Conservation (phyloP, 148 eudicot genomes). For the Chenopodium suecicum region DNA sequence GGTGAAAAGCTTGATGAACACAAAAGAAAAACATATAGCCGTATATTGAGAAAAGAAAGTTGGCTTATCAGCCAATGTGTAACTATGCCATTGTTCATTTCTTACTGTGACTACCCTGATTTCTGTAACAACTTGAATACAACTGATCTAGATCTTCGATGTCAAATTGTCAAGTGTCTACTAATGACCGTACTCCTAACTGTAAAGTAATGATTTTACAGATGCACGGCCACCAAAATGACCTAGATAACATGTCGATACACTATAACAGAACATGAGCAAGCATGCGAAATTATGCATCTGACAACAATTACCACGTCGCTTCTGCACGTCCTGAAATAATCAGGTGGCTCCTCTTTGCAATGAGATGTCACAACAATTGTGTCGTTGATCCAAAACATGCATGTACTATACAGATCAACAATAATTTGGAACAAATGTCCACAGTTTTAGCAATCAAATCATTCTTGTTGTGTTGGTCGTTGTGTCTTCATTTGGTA, state of each 20-base stretch:
- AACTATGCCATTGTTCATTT: constrained; percentile 3
- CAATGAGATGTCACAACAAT: not conserved
- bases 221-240: not conserved
- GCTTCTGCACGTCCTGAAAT: not conserved
- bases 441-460: not conserved
- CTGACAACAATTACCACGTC: not conserved
- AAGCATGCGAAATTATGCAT: constrained; percentile 1
- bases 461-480: constrained; percentile 21
- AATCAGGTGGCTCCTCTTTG: not conserved
- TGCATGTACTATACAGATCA: constrained; percentile 23
- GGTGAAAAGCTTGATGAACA: too few relatives aligned
- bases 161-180: not conserved
- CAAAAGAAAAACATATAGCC: not conserved
- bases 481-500: constrained; percentile 54
- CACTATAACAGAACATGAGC: not conserved
- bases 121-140: not conserved
- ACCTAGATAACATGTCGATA: constrained; percentile 1
- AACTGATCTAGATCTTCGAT: not conserved
- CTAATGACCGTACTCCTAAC: constrained; percentile 2
- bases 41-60: not conserved
- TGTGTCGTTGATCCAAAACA: not conserved
- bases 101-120: constrained; percentile 1
- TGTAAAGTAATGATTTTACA: constrained; percentile 16
- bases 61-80: not conserved
- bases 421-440: not conserved